Conservation (phyloP, 148 eudicot genomes). For the Polygonum maritimum region DNA sequence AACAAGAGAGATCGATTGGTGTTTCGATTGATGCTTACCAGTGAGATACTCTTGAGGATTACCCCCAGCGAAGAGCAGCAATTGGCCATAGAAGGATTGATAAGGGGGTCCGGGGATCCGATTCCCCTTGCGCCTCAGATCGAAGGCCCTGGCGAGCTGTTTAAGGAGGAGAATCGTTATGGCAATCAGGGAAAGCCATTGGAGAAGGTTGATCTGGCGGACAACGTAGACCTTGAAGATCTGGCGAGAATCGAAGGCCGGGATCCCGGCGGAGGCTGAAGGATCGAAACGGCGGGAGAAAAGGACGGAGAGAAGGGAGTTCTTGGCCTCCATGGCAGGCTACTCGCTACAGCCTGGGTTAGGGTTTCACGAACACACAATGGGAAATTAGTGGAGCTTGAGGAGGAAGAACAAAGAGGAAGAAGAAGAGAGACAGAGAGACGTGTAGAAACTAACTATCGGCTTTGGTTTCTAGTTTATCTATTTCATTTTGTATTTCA, state of each 20-base stretch:
- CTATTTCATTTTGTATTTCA: not conserved
- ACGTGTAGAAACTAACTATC: not conserved
- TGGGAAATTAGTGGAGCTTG: not conserved
- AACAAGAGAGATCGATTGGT: not conserved
- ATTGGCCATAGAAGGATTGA: not conserved
- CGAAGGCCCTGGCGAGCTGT: not conserved
- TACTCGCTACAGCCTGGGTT: not conserved
- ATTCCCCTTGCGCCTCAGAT: not conserved
- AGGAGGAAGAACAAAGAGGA: not conserved
- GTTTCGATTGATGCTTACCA: not conserved
- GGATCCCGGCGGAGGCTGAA: not conserved
- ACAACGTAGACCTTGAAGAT: not conserved
- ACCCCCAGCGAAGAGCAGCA: not conserved
- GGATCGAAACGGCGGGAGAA: not conserved
- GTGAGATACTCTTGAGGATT: not conserved
- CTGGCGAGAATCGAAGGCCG: not conserved
- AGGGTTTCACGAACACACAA: not conserved
- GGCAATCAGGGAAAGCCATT: not conserved
- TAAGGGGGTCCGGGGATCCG: not conserved
- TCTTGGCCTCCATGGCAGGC: not conserved
- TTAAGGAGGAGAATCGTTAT: not conserved
- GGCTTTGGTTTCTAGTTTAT: not conserved
- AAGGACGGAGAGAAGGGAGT: not conserved
- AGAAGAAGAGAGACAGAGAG: not conserved
- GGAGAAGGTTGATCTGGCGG: constrained; percentile 1